Percentiles rank a stretch among this genome's conserved stretches.
Evolutionary conservation across 345 rosid species (phyloP).

Genomic region (Eucalyptus shirleyi): DNA sequence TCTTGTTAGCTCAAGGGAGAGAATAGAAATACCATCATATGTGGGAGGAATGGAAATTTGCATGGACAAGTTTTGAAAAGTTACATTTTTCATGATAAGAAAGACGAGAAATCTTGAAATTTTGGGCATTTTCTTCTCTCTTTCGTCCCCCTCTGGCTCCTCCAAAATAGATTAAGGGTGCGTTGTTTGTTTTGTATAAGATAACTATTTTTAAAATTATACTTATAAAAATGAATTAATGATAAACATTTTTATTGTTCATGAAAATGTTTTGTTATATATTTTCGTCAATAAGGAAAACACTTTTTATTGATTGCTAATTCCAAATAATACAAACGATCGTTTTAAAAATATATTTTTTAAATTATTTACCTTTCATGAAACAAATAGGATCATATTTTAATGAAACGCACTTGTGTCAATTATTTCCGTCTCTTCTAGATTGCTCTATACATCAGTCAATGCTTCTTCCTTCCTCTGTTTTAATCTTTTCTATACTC

Average conservation of each 20-base stretch:
- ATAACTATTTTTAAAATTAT: too few species aligned
- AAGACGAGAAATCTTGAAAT: neutral
- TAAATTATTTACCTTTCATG: fast-evolving
- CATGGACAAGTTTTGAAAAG: neutral
- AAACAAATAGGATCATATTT: neutral
- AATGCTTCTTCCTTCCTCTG: neutral
- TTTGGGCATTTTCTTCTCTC: neutral
- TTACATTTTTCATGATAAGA: neutral
- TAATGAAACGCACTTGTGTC: fast-evolving
- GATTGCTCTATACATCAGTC: neutral
- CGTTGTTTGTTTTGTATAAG: too few species aligned
- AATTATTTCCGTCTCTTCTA: neutral
- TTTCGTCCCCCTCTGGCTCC: neutral
- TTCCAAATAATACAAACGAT: neutral
- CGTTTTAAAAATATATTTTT: fast-evolving
- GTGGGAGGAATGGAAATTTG: neutral
- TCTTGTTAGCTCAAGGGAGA: neutral
- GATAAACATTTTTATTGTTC: neutral
- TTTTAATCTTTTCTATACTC: neutral
- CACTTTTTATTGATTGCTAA: neutral
- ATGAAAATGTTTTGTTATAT: neutral
- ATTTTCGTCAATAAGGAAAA: fast-evolving
- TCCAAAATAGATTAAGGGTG: neutral
- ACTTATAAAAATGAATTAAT: neutral
- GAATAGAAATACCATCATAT: neutral